Evolutionary conservation across 2,329 filamentous ascomycete species (phyloP).

Genomic region (Colletotrichum sansevieriae): DNA sequence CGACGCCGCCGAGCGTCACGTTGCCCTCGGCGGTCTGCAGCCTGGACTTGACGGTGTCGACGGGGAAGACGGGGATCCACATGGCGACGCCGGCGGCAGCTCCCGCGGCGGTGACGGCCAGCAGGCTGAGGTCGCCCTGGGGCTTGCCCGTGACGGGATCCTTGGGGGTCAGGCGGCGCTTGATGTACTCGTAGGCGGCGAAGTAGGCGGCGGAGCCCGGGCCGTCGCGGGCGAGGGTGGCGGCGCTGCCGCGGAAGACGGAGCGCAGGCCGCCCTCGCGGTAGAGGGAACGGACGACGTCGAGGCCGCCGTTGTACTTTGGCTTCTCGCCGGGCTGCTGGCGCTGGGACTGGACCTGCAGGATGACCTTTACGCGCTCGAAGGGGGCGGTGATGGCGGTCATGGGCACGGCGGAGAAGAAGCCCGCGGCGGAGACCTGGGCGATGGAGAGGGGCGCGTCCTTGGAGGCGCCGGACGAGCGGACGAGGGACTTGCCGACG

Average conservation of each 20-base stretch:
- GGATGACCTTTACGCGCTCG: slow-evolving; percentile 97
- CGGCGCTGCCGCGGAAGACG: slow-evolving; percentile 90
- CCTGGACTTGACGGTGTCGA: slow-evolving; percentile 95
- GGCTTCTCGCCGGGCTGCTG: slow-evolving; percentile 92
- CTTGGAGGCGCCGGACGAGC: slow-evolving; percentile 72
- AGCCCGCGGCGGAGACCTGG: slow-evolving; percentile 92
- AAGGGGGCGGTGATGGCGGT: slow-evolving; percentile 98
- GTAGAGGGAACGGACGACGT: slow-evolving; percentile 95
- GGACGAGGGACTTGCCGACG: slow-evolving; percentile 90
- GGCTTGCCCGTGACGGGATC: slow-evolving; percentile 80
- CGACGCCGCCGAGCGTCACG: slow-evolving; percentile 82
- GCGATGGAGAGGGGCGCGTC: slow-evolving; percentile 81
- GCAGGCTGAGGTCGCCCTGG: slow-evolving; percentile 81
- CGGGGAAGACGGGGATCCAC: slow-evolving; percentile 99
- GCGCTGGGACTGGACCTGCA: slow-evolving; percentile 97
- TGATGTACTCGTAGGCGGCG: slow-evolving; percentile 96
- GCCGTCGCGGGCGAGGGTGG: slow-evolving; percentile 93
- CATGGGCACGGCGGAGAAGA: slow-evolving; percentile 98
- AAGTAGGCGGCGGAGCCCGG: slow-evolving; percentile 97
- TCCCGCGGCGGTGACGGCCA: slow-evolving; percentile 87
- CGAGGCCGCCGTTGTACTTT: slow-evolving; percentile 86
- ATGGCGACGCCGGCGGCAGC: slow-evolving; percentile 94
- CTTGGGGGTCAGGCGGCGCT: slow-evolving; percentile 85
- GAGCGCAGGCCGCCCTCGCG: slow-evolving; percentile 88
- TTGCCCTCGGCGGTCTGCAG: slow-evolving; percentile 92